Conservation (phyloP, 805 yeast genomes). For the Kuraishia ogatae region DNA sequence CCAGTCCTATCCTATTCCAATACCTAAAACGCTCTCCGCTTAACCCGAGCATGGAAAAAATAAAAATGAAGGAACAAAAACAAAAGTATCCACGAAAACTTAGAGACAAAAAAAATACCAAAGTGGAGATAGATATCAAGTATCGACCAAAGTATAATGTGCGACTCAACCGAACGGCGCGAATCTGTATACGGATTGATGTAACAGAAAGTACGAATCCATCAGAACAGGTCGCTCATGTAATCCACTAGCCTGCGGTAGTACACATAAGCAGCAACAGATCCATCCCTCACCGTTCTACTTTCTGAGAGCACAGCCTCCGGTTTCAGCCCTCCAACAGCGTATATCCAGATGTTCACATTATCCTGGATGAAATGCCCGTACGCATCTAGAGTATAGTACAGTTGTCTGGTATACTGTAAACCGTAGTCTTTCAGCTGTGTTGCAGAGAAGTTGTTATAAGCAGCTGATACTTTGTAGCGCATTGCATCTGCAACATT, state of each 20-base stretch:
- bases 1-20: not conserved
- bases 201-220: too few relatives aligned
- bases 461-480: not conserved
- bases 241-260: not conserved
- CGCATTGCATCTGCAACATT: not conserved
- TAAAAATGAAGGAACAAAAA: not conserved
- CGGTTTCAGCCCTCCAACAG: not conserved
- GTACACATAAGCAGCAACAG: not conserved
- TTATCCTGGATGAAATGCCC: not conserved
- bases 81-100: not conserved
- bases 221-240: not conserved
- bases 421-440: not conserved
- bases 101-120: not conserved
- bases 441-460: not conserved
- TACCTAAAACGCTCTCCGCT: not conserved
- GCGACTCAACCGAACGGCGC: not conserved
- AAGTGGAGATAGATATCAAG: not conserved
- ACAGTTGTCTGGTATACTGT: not conserved
- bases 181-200: too few relatives aligned
- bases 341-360: not conserved
- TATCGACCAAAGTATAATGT: not conserved
- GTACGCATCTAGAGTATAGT: not conserved
- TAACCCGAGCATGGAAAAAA: too few relatives aligned
- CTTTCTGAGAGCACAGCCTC: not conserved
- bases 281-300: not conserved